Conservation (phyloP, 345 rosid genomes). For the Syzygium oleosum region DNA sequence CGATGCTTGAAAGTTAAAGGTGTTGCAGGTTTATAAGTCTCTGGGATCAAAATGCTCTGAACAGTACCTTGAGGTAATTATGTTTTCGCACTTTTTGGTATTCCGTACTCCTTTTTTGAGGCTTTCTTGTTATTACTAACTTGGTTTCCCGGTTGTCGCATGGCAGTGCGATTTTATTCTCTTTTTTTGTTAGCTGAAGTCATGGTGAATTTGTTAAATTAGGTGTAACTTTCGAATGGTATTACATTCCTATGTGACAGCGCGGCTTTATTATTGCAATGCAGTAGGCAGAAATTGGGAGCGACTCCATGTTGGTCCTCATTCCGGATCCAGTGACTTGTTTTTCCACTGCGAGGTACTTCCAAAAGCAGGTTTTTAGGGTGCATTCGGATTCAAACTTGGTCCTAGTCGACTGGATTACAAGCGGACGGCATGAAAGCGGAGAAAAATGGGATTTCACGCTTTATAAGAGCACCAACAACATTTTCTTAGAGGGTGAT, state of each 20-base stretch:
- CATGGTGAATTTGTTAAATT: neutral
- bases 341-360: constrained; percentile 79
- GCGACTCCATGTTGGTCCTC: constrained; percentile 51
- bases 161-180: neutral
- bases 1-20: neutral
- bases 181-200: neutral
- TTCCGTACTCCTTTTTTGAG: neutral
- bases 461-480: constrained; percentile 76
- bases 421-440: constrained; percentile 86
- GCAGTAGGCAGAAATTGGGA: constrained; percentile 82
- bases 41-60: constrained; percentile 60
- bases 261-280: neutral
- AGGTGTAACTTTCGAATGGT: neutral
- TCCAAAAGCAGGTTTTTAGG: constrained; percentile 76
- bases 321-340: constrained; percentile 95
- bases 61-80: constrained; percentile 61
- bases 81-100: neutral
- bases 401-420: constrained; percentile 86
- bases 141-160: neutral
- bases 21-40: constrained; percentile 67
- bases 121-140: neutral
- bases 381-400: constrained; percentile 57
- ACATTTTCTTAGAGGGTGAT: constrained; percentile 41
- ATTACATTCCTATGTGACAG: neutral
- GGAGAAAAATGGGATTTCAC: constrained; percentile 93